Evolutionary conservation across 2,329 filamentous ascomycete species (phyloP), one percentile per base, ranked within the genome.

Genomic region (Colletotrichum sp.): DNA sequence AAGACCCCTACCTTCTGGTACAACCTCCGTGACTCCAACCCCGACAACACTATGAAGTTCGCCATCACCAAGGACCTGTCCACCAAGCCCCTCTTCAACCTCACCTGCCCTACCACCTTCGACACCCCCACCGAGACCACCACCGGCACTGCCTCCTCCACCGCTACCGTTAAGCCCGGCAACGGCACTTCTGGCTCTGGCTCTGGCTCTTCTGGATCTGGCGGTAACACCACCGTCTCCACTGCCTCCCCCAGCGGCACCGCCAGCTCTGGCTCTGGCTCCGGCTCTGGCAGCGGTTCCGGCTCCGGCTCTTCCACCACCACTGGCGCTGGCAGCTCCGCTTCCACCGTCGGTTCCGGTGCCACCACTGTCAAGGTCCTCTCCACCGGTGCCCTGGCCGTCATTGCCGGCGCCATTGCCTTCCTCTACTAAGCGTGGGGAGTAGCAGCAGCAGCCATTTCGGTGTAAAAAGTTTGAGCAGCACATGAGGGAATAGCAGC

Each of bases 1-100:
- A 85, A 89, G 84, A 85, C 84, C 48, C 87, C 90, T 77, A 90
- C 89, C 69, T 93, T 91, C 84, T 92, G 91, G 90, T 93, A 93
- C 85, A 88, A 85, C 78, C 88, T 92, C 79, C 88, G 90, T 71
- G 91, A 93, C 83, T 91, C 89, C 82, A 91, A 91, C 87, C 88
- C 89, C 66, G 89, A 87, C 82, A 91, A 92, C 87, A 81, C 86
- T 81, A 86, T 89, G 84, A 90, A 91, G 86, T 92, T 92, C 68
- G 89, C 86, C 82, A 88, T 92, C 77, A 90, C 88, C 80, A 83
- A 90, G 75, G 83, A 91, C 80, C 85, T 92, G 68, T 87, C 85
- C 77, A 90, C 88, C 79, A 88, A 81, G 30, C 86, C 90, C 59
- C 83, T 84, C 70, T 92, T 89, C 83, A 85, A 92, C 81, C 86